These are phyloP conservation scores for Cladosporium sp. DNA, from an alignment of 2,329 filamentous ascomycete species.

Conservation along the genomic window DNA sequence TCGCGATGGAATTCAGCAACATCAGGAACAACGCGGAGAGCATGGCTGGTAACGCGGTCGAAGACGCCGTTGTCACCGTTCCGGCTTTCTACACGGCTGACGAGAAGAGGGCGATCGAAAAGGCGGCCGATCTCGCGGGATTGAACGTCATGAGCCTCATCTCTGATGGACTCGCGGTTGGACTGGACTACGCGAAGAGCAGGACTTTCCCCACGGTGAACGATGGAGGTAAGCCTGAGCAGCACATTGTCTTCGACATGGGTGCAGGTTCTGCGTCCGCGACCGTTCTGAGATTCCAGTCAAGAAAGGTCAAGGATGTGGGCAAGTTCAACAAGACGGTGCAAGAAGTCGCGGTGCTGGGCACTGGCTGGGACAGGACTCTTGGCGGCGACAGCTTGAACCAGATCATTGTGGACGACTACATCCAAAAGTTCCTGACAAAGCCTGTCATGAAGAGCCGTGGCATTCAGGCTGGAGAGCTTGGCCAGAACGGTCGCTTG, in stretches of 20 bases:
- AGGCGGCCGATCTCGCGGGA: constrained; percentile 83
- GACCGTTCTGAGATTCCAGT: constrained; percentile 84
- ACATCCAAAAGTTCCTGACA: constrained; percentile 73
- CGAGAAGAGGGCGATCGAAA: constrained; percentile 80
- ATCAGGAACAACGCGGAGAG: constrained; percentile 83
- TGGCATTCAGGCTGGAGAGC: constrained; percentile 56
- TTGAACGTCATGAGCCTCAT: constrained; percentile 80
- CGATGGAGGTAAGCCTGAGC: constrained; percentile 80
- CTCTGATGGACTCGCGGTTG: constrained; percentile 87
- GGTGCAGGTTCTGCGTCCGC: constrained; percentile 92
- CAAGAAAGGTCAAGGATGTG: constrained; percentile 81
- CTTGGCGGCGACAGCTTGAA: constrained; percentile 90
- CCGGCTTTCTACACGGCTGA: constrained; percentile 87
- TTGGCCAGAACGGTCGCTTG: constrained; percentile 74
- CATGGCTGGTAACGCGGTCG: constrained; percentile 68
- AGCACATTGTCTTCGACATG: constrained; percentile 96
- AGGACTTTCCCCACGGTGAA: constrained; percentile 82
- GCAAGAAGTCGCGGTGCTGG: constrained; percentile 88
- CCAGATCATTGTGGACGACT: constrained; percentile 81
- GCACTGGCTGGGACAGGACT: constrained; percentile 81
- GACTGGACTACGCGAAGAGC: constrained; percentile 89
- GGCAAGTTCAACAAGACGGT: constrained; percentile 95
- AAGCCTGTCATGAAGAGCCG: constrained; percentile 60
- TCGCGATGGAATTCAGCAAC: constrained; percentile 95
- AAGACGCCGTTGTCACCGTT: constrained; percentile 82